Conservation (phyloP, 192 early-diverging fungal genomes). For the Lobosporangium transversale region DNA sequence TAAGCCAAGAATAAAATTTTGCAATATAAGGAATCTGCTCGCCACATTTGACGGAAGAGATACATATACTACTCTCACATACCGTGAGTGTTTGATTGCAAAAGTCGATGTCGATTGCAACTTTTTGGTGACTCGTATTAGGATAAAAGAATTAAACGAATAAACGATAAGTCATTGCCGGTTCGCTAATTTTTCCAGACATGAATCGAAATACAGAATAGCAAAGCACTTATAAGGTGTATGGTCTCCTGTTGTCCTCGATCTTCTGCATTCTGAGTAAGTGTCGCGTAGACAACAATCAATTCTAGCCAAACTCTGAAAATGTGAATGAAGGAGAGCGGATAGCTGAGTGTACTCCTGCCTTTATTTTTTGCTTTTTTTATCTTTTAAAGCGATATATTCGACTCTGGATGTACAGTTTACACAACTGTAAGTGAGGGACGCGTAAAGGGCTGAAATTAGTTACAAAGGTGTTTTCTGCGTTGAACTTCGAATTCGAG, state of each 20-base stretch:
- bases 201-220: neutral
- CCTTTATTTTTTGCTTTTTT: too few species aligned
- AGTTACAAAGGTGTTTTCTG: too few species aligned
- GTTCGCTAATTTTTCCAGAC: neutral
- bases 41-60: too few species aligned
- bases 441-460: too few species aligned
- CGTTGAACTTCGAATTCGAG: too few species aligned
- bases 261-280: conserved; percentile 41
- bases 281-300: neutral
- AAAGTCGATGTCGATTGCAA: conserved; percentile 63
- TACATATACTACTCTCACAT: conserved; percentile 5
- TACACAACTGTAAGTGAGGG: too few species aligned
- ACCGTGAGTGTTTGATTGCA: conserved; percentile 57
- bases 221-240: conserved; percentile 48
- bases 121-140: conserved; percentile 63
- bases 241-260: conserved; percentile 30
- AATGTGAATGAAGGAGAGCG: too few species aligned
- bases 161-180: conserved; percentile 16
- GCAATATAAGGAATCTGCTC: neutral
- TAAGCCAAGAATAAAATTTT: neutral
- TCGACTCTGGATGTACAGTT: too few species aligned
- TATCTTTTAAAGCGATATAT: too few species aligned
- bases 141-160: conserved; percentile 10
- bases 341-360: too few species aligned
- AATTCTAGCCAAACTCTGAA: too few species aligned